Base-by-base conservation (phyloP, 2,329 filamentous ascomycete genomes). In the Xylariaceae sp. region DNA sequence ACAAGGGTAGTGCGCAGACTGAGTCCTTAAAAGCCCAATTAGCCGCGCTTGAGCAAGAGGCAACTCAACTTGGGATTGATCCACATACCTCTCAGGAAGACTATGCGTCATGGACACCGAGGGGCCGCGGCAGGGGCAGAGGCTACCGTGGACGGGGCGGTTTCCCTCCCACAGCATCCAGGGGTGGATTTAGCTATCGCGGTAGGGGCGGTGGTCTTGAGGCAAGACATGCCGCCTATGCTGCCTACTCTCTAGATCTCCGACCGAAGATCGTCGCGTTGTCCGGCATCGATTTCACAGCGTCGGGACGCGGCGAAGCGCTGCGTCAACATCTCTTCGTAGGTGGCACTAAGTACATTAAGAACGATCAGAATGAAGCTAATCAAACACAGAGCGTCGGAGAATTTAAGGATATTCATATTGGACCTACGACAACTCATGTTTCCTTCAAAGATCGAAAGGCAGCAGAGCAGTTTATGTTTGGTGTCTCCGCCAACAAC, bases 1-100 rank as follows among this genome's bases (percentile, higher is more conserved):
- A 53, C 34, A 68, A 59, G 52, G 57, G 53, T 9, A 48, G 54
- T 37, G 65, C 72, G 4, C 72, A 81, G 52, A 83, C 83, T 1
- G 79, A 82, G 37, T 73, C 74, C 33, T 68, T 91, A n/a, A 79
- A 81, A 34, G 82, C 82, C 3, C 83, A 87, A 56, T 68, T 90
- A 12, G 83, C 83, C 2, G 79, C 76, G n/a, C 67, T 90, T 6
- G 81, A 89, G 57, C 81, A 79, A 17, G 86, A 89, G 63, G 86
- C 86, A 12, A 76, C 76, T 53, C 74, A 76, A 8, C 69, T 89
- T 26, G 85, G 85, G 7, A 72, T 89, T 24, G 80, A 87, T 53
- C 76, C 80, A 2, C 62, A 75, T 44, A 67, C 68, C 4, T 59
- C 63, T 2, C 65, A 71, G 2, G 72, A 79, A 3, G 69, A 69